Percentiles rank a stretch among this genome's conserved stretches.
Evolutionary conservation across 2,329 filamentous ascomycete genomes (phyloP).

Genomic region (Shiraia bambusicola): DNA sequence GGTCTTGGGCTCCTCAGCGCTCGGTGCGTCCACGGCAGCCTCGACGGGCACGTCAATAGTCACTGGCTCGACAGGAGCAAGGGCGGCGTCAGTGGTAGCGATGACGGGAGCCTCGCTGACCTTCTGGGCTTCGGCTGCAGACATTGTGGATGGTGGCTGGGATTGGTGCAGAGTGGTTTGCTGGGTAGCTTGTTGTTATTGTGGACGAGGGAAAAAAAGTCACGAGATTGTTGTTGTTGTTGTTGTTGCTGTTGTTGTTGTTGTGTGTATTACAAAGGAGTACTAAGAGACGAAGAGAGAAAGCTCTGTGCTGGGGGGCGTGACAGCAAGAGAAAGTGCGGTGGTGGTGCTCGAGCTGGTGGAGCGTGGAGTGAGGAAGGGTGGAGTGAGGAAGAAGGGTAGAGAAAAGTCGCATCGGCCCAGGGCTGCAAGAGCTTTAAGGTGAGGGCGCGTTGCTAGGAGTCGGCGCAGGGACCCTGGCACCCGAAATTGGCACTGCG

Average conservation of each 20-base stretch:
- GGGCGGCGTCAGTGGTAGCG: slow-evolving; percentile 40
- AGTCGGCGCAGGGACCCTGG: slow-evolving; percentile 32
- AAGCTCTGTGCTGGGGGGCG: slow-evolving; percentile 33
- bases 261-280: slow-evolving; percentile 41
- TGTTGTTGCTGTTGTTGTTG: no score
- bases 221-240: slow-evolving; percentile 20
- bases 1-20: slow-evolving; percentile 46
- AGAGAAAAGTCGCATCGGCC: slow-evolving; percentile 26
- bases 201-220: slow-evolving; percentile 15
- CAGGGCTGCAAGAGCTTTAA: slow-evolving; percentile 40
- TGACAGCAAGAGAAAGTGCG: slow-evolving; percentile 25
- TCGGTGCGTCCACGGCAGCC: slow-evolving; percentile 45
- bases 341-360: slow-evolving; percentile 33
- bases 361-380: slow-evolving; percentile 26
- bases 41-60: slow-evolving; percentile 37
- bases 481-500: slow-evolving; percentile 38
- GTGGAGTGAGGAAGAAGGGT: slow-evolving; percentile 37
- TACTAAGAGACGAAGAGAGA: slow-evolving; percentile 33
- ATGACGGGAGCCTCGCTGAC: slow-evolving; percentile 55
- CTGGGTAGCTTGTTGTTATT: slow-evolving; percentile 9
- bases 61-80: slow-evolving; percentile 42
- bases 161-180: slow-evolving; percentile 36
- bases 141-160: slow-evolving; percentile 52
- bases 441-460: slow-evolving; percentile 41
- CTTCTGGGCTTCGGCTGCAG: slow-evolving; percentile 71